Evolutionary conservation across 1,284 basidiomycete species (phyloP).

Genomic region (Sporisorium reilianum): DNA sequence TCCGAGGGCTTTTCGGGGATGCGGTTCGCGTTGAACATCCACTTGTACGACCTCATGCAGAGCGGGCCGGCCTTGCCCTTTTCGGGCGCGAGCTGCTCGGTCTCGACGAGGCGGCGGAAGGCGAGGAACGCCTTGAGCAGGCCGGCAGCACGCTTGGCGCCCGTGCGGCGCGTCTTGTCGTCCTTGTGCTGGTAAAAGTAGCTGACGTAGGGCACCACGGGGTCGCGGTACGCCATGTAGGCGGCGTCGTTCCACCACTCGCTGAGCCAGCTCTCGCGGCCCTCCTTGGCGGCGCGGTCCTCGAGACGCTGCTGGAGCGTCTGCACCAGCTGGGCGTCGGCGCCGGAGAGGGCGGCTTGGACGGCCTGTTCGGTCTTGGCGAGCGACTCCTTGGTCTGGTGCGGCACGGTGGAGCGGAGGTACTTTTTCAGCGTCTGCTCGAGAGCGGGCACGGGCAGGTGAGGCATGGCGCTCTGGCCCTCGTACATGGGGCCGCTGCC

Average conservation of each 20-base stretch:
- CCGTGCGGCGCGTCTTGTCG: conserved; percentile 68
- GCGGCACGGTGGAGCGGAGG: conserved; percentile 60
- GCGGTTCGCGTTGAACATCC: conserved; percentile 94
- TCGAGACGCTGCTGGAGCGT: conserved; percentile 85
- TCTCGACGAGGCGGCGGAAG: conserved; percentile 64
- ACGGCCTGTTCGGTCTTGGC: conserved; percentile 71
- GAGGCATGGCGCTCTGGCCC: conserved; percentile 64
- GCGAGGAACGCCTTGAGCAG: conserved; percentile 66
- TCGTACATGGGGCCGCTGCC: conserved; percentile 56
- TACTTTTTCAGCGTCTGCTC: conserved; percentile 67
- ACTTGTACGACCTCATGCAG: conserved; percentile 95
- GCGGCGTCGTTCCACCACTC: conserved; percentile 99
- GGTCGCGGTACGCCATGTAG: conserved; percentile 76
- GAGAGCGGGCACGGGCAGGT: conserved; percentile 65
- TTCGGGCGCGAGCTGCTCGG: conserved; percentile 85
- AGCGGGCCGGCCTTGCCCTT: conserved; percentile 84
- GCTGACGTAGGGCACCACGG: conserved; percentile 92
- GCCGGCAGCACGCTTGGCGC: conserved; percentile 60
- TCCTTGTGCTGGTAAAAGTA: conserved; percentile 93
- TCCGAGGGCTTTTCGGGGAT: conserved; percentile 87
- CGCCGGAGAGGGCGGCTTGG: conserved; percentile 74
- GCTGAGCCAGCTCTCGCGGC: conserved; percentile 83
- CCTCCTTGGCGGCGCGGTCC: conserved; percentile 74
- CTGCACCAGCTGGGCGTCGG: conserved; percentile 77
- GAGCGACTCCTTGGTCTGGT: conserved; percentile 50